Evolutionary conservation across 202 grass and related monocot genomes (phyloP), one percentile per base, ranked within the genome.

Genomic region (Zoysia matrella): DNA sequence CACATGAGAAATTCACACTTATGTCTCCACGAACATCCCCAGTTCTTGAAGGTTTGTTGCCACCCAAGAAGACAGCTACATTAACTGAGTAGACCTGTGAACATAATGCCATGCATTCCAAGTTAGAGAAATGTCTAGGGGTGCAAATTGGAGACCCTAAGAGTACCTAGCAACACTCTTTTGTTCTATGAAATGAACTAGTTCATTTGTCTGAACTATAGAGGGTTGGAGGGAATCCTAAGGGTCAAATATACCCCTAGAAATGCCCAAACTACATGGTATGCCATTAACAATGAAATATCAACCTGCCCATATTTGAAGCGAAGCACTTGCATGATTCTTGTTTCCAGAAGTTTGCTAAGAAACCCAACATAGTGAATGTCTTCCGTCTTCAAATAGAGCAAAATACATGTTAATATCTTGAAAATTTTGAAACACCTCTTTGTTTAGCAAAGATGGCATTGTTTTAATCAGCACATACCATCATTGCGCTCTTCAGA

Each of bases 301-400:
- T 45, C 73, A 69, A 96, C 96, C 91, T 99, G 96, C 2, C 96
- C 96, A 92, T 96, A 94, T 85, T 99, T 99, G 81, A 99, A 99
- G 18, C 93, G 92, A 76, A 99, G 96, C 73, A 99, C 93, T 94
- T 95, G 96, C 91, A 96, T 94, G 65, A 99, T 96, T 91, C 70
- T 99, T 79, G 91, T 96, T 83, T 99, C 96, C 58, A 99, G 80
- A 92, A 99, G 96, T 90, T 99, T 99, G 90, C 89, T 92, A 49
- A 96, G 74, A 87, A 99, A 99, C 30, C 96, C 96, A 84, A 96
- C 86, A 86, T 90, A 92, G 80, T 96, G 96, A 73, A 99, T 99
- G 85, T 99, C 96, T 89, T 99, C 89, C 49, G 87, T 94, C 96
- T 94, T 79, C 47, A 44, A 71, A 65, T 65, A 84, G 6, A 83